Percentiles rank a stretch among this genome's conserved stretches.
Evolutionary conservation across 2,329 filamentous ascomycete species (phyloP).

Genomic region (Fusarium kyushuense): DNA sequence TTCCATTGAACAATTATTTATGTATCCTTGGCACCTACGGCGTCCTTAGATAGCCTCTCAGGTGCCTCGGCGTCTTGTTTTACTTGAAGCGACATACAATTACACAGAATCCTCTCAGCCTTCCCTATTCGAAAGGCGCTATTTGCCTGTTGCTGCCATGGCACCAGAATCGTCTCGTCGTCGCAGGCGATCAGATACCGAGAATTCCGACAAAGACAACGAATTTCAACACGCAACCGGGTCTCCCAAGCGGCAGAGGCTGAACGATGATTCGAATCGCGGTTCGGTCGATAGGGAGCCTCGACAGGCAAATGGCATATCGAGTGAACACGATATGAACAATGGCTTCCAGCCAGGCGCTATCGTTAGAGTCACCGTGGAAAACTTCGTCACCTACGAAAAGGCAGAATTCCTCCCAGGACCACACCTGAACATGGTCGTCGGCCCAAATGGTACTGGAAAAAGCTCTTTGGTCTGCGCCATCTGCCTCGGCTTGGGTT

Average conservation of each 20-base stretch:
- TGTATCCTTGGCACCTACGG: neutral
- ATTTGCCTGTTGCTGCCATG: slow-evolving; percentile 43
- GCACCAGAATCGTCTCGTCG: slow-evolving; percentile 52
- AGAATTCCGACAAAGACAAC: slow-evolving; percentile 56
- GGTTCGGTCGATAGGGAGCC: slow-evolving; percentile 25
- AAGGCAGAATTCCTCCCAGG: slow-evolving; percentile 91
- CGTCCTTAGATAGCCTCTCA: neutral
- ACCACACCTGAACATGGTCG: slow-evolving; percentile 96
- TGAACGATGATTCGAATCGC: slow-evolving; percentile 44
- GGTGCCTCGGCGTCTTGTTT: neutral
- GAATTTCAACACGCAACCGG: slow-evolving; percentile 41
- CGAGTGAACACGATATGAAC: slow-evolving; percentile 42
- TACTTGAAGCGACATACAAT: neutral
- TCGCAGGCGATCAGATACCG: slow-evolving; percentile 58
- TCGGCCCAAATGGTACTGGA: slow-evolving; percentile 97
- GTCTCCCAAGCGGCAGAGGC: slow-evolving; percentile 54
- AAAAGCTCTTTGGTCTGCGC: slow-evolving; percentile 98
- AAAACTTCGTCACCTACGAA: slow-evolving; percentile 95
- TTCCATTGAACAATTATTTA: slow-evolving; percentile 10
- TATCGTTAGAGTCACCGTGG: slow-evolving; percentile 86
- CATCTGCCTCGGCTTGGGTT: slow-evolving; percentile 92
- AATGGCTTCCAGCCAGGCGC: slow-evolving; percentile 76
- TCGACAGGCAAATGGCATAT: slow-evolving; percentile 29
- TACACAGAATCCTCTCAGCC: neutral
- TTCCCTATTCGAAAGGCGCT: neutral